A percentile compares a stretch with the other conserved stretches of the same genome.
Evolutionary conservation across 345 rosid genomes (phyloP).

Genomic region (Boechera stricta): DNA sequence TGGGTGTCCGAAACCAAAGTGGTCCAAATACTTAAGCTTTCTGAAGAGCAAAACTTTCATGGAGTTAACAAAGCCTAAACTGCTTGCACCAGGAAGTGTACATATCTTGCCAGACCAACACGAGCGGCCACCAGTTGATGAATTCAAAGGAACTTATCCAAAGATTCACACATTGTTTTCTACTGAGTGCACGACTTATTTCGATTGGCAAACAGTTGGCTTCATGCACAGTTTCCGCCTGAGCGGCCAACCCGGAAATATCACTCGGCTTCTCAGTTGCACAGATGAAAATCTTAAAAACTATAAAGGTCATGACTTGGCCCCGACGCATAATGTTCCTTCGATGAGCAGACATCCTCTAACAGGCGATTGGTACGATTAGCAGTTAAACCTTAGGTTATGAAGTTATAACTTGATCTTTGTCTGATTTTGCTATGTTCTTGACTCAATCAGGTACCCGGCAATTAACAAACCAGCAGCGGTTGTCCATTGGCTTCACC

Average conservation of each 20-base stretch:
- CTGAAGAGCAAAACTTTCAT: slow-evolving; percentile 92
- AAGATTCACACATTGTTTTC: slow-evolving; percentile 95
- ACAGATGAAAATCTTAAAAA: slow-evolving; percentile 78
- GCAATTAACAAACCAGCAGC: slow-evolving; percentile 99
- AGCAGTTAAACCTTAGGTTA: neutral
- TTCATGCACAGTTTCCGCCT: slow-evolving; percentile 86
- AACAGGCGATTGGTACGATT: slow-evolving; percentile 88
- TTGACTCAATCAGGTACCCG: slow-evolving; percentile 77
- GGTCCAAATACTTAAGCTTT: slow-evolving; percentile 88
- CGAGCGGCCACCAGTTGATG: slow-evolving; percentile 48
- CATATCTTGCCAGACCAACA: slow-evolving; percentile 51
- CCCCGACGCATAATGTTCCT: slow-evolving; percentile 97
- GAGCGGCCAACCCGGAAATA: slow-evolving; percentile 95
- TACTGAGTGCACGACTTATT: slow-evolving; percentile 88
- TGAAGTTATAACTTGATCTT: slow-evolving; percentile 4
- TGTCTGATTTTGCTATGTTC: slow-evolving; percentile 26
- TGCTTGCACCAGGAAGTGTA: slow-evolving; percentile 47
- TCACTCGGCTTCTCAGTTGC: slow-evolving; percentile 97
- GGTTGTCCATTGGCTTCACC: slow-evolving; percentile 98
- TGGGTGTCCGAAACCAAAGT: slow-evolving; percentile 85
- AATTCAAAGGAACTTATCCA: slow-evolving; percentile 58
- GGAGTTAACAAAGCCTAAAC: slow-evolving; percentile 76
- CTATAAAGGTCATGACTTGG: slow-evolving; percentile 87
- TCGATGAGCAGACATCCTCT: slow-evolving; percentile 97
- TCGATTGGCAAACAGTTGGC: slow-evolving; percentile 99